Percentiles rank a stretch among this genome's conserved stretches.
These are phyloP conservation scores for Sporothrix brasiliensis DNA, from an alignment of 2,329 filamentous ascomycete species.

Conservation along the genomic window DNA sequence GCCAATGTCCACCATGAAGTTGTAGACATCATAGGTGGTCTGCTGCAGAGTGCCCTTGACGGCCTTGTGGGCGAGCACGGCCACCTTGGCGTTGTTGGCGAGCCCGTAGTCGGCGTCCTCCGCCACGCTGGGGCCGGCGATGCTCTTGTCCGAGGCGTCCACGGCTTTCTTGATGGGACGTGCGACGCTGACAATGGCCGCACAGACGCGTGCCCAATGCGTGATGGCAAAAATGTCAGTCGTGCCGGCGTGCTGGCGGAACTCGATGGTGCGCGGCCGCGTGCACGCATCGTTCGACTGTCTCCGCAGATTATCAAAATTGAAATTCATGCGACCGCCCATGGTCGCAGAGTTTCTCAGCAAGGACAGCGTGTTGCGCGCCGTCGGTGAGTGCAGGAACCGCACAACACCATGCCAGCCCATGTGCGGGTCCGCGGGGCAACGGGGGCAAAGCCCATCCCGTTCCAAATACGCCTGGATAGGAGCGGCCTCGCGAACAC, in stretches of 20 bases:
- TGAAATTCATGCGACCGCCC: slow-evolving; percentile 13
- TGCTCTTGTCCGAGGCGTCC: background rate
- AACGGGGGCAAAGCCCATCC: background rate
- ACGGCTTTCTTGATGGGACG: background rate
- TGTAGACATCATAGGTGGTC: slow-evolving; percentile 22
- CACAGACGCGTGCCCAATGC: slow-evolving; percentile 23
- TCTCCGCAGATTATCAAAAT: slow-evolving; percentile 27
- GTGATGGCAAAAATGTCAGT: slow-evolving; percentile 11
- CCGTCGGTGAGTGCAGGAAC: background rate
- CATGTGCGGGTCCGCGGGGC: background rate
- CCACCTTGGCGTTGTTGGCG: background rate
- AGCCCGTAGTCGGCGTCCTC: background rate
- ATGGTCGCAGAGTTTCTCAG: background rate
- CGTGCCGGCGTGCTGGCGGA: slow-evolving; percentile 30
- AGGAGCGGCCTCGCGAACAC: background rate
- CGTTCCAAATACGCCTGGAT: background rate
- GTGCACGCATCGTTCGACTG: background rate
- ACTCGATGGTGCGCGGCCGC: slow-evolving; percentile 25
- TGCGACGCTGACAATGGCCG: background rate
- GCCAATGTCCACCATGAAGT: slow-evolving; percentile 25
- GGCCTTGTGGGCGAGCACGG: background rate
- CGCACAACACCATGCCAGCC: slow-evolving; percentile 22
- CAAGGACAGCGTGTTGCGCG: background rate
- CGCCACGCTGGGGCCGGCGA: background rate
- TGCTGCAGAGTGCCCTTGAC: background rate